Base-by-base conservation (phyloP, 2,329 filamentous ascomycete genomes). In the Gnomoniopsis sp. region DNA sequence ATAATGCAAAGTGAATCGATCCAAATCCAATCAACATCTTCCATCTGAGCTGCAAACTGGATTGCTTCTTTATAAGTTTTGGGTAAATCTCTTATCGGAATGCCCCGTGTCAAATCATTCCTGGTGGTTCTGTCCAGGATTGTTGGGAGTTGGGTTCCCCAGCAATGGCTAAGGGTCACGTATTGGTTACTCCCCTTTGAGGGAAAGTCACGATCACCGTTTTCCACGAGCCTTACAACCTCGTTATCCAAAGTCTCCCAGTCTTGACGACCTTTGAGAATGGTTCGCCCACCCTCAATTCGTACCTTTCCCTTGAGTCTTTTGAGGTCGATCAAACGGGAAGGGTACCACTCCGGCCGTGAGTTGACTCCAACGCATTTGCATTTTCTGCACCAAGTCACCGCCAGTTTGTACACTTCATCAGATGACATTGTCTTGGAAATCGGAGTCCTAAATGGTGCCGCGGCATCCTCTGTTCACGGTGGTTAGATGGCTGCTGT, bases 1-100 rank as follows among this genome's bases (percentile, higher is more conserved):
- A 59, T 30, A 15, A 59, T 56, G 15, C 57, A 59, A 3, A 59
- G 26, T 6, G 57, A 59, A 7, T 59, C 57, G 21, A 57, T 63
- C 62, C 62, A 63, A 6, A 63, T 38, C 11, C 30, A 58, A 21
- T 38, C 49, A 7, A 58, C 41, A 6, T 34, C n/a, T 26, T 41
- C 15, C 34, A 58, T 17, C 1, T 33, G 55, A 3, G 46, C 12
- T 3, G 55, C 55, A 19, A 58, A 58, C 6, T 8, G 41, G 12
- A 58, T 43, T 3, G 49, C 55, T 3, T 53, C 49, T 17, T 23
- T 43, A 14, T 48, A 58, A 3, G 55, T 58, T 26, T 30, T 10
- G 8, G 49, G 55, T 3, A 57, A 17, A 4, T 38, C 23, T 8
- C 26, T 15, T 11, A 57, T 14, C 8, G 19, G n/a, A 6, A 57